Evolutionary conservation across 2,329 filamentous ascomycete species (phyloP), one percentile per base, ranked within the genome.

Genomic region (Dendryphion nanum): DNA sequence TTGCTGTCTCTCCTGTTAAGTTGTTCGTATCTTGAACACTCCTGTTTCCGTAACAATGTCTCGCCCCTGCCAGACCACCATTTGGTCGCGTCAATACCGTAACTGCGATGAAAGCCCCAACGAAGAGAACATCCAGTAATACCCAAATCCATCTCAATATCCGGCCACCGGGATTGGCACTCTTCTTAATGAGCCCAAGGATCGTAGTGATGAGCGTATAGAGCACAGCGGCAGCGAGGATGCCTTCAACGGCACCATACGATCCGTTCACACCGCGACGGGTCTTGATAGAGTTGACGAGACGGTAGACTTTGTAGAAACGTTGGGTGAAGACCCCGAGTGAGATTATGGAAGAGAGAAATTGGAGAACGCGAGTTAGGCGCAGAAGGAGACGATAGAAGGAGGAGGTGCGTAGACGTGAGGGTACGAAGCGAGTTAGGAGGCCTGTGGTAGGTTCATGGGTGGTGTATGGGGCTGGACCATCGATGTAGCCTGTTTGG

Each of bases 91-190:
- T n/a, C n/a, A n/a, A n/a, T n/a, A n/a, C n/a, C n/a, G n/a, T n/a
- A n/a, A n/a, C n/a, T n/a, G n/a, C 66, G 34, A 71, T 71, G 53
- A 73, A 72, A 3, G 63, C 68, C 3, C 64, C 68, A 2, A 71
- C 57, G 50, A 69, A 69, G 10, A 53, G 30, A 6, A 68, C 21
- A 43, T 73, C 69, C 14, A 72, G 41, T 5, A 71, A 26, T 12
- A 71, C 63, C 53, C 68, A 59, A 1, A 70, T 30, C 65, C 68
- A 69, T 28, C 67, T 60, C 5, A 71, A 48, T 38, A 6, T 56
- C 60, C 4, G 31, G 16, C 55, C 50, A 16, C 51, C 62, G 2
- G 55, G 50, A 29, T 50, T 59, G 23, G 47, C 41, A 20, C 41
- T 57, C 38, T 61, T 61, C 41, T 69, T 54, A 39, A 59, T 43